These are phyloP conservation scores for Aspergillus indologenus DNA, from an alignment of 495 filamentous ascomycete species.

Conservation along the genomic window DNA sequence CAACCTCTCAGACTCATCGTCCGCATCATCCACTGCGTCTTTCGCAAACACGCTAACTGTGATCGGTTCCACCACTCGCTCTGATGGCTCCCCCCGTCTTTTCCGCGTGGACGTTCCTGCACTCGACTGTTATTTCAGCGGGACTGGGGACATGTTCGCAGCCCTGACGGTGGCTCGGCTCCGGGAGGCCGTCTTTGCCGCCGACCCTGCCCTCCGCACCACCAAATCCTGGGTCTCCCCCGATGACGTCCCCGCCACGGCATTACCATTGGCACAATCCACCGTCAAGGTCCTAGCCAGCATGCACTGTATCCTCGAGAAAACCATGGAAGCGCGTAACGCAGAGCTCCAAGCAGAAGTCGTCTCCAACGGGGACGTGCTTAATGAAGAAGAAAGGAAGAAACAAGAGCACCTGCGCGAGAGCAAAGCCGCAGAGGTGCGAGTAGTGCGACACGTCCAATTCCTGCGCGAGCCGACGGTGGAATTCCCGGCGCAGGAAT, in stretches of 20 bases:
- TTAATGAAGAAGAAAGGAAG: conserved; percentile 49
- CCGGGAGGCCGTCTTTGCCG: conserved; percentile 65
- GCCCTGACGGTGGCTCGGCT: conserved; percentile 86
- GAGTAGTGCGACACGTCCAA: conserved; percentile 67
- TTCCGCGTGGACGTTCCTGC: conserved; percentile 84
- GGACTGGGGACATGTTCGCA: conserved; percentile 98
- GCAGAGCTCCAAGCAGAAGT: conserved; percentile 39
- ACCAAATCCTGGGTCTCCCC: conserved; percentile 64
- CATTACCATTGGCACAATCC: conserved; percentile 78
- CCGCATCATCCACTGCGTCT: conserved; percentile 35
- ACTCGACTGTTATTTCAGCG: conserved; percentile 89
- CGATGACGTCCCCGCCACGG: conserved; percentile 61
- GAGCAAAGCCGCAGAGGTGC: conserved; percentile 78
- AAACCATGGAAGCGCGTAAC: conserved; percentile 70
- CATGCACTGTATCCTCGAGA: conserved; percentile 82
- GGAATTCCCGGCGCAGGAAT: conserved; percentile 36
- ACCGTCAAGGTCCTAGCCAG: conserved; percentile 85
- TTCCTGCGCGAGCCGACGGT: conserved; percentile 60
- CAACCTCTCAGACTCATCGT: conserved; percentile 27
- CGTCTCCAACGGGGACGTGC: conserved; percentile 17
- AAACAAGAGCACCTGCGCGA: conserved; percentile 62
- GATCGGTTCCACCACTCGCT: conserved; percentile 70
- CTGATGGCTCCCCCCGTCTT: conserved; percentile 61
- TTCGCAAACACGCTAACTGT: conserved; percentile 60
- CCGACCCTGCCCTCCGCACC: conserved; percentile 39